Conservation (phyloP, 805 yeast genomes). For the Teunomyces aglyptinius region DNA sequence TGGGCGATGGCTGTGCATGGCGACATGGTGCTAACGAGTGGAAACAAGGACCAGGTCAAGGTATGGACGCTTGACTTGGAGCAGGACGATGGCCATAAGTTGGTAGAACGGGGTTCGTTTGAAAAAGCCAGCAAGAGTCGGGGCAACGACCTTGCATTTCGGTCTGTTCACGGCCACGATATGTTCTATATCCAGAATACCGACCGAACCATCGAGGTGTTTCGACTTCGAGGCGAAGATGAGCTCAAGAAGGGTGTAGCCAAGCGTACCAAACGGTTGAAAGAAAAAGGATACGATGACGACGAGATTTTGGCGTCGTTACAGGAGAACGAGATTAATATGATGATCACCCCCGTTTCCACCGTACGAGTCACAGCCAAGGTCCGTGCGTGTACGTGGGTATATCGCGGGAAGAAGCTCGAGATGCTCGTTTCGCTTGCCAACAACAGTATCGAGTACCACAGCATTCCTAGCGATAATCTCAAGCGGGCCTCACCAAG, state of each 20-base stretch:
- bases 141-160: slow-evolving; percentile 59
- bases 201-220: slow-evolving; percentile 78
- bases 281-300: slow-evolving; percentile 60
- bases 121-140: slow-evolving; percentile 77
- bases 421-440: slow-evolving; percentile 65
- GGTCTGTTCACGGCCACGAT: slow-evolving; percentile 31
- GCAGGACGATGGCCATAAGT: slow-evolving; percentile 49
- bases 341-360: slow-evolving; percentile 68
- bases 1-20: slow-evolving; percentile 67
- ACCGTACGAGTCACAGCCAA: slow-evolving; percentile 63
- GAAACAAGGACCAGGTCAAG: slow-evolving; percentile 78
- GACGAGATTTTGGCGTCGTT: slow-evolving; percentile 53
- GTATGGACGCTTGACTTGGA: slow-evolving; percentile 73
- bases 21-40: slow-evolving; percentile 61
- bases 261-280: slow-evolving; percentile 73
- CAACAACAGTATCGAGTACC: slow-evolving; percentile 74
- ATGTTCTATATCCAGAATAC: slow-evolving; percentile 72
- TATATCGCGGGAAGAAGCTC: slow-evolving; percentile 43
- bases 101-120: slow-evolving; percentile 56
- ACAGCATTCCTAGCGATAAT: slow-evolving; percentile 53
- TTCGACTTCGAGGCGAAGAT: slow-evolving; percentile 69
- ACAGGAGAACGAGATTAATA: slow-evolving; percentile 48
- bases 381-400: slow-evolving; percentile 69
- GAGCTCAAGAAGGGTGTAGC: slow-evolving; percentile 77
- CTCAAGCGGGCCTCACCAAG: slow-evolving; percentile 46